Evolutionary conservation across 108 stramenopile genomes (phyloP), one percentile per base, ranked within the genome.

Genomic region (Conticribra guillardii): DNA sequence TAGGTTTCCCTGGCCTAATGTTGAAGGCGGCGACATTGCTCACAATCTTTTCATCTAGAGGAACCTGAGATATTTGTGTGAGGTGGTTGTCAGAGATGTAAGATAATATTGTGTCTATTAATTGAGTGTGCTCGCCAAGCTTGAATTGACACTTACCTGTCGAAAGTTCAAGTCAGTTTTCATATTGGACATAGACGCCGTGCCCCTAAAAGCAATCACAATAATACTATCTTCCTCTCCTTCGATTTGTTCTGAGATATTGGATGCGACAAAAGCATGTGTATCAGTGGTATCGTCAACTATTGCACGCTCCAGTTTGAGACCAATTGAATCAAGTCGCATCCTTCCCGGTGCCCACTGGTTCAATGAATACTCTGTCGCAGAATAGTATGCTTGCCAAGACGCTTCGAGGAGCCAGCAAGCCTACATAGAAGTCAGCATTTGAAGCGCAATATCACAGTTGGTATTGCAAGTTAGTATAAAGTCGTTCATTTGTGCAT

Each of bases 371-470:
- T 72, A 82, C 16, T 84, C 79, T 23, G 54, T 65, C 58, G 91
- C 87, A 19, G 91, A 87, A 64, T 92, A 94, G 66, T 97, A 97
- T 21, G 93, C 82, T 79, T 97, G 96, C 96, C 94, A 95, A 5
- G 93, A 87, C 11, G 87, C 87, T 62, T 97, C 96, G 44, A 89
- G 76, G 24, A 97, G 55, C 88, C 85, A 90, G 60, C 91, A 93
- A 3, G 94, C 94, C n/a, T n/a, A n/a, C n/a, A n/a, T n/a, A n/a
- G n/a, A n/a, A n/a, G n/a, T n/a, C n/a, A n/a, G n/a, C n/a, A n/a
- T n/a, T n/a, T n/a, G n/a, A n/a, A n/a, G n/a, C n/a, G n/a, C n/a
- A n/a, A n/a, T n/a, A n/a, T n/a, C n/a, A n/a, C n/a, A n/a, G n/a
- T n/a, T n/a, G n/a, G n/a, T n/a, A n/a, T n/a, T n/a, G n/a, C n/a